Base-by-base conservation (phyloP, 1,284 basidiomycete species). In the Marasmius oreades region DNA sequence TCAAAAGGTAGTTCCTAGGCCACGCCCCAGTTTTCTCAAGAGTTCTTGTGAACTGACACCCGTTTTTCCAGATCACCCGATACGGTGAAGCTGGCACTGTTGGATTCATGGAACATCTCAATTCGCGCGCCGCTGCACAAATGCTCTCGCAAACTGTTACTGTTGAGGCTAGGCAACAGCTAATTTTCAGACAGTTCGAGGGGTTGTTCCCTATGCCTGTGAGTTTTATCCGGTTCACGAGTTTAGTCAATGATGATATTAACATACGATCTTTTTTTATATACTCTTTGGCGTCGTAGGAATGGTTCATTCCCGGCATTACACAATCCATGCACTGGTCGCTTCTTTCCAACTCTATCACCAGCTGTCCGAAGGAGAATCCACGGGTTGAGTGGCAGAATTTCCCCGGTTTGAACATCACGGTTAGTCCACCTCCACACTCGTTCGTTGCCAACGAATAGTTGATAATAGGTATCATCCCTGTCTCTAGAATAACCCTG, bases 141-240 rank as follows among this genome's bases (percentile, higher is more conserved):
- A 69, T 88, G 10, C 69, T 88, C 11, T 66, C 82, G 2, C 80
- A 88, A 65, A 75, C 78, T 5, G 83, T 89, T 61, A 77, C 83
- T 0, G 84, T 80, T n/a, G 85, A 88, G 69, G 80, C 74, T 5
- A 73, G 86, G 11, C 85, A 89, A 68, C 82, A 89, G 70, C 81
- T 86, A 79, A 74, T 79, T 47, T 85, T 88, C 74, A 69, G 85
- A 12, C 85, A 88, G 65, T 79, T 86, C 52, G 77, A 82, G 57
- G 84, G 85, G 0, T 65, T 83, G 1, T 84, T 84, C 74, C 84
- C 83, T 1, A 82, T 84, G 78, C 80, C 84, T 3, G 78, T 81
- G 52, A 43, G 67, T 61, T n/a, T n/a, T n/a, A n/a, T n/a, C n/a
- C n/a, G n/a, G n/a, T n/a, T n/a, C n/a, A n/a, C n/a, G n/a, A n/a